phyloP scores from a whole-genome alignment of 768 basidiomycete species.

The Chlorophyllum brunneum region DNA sequence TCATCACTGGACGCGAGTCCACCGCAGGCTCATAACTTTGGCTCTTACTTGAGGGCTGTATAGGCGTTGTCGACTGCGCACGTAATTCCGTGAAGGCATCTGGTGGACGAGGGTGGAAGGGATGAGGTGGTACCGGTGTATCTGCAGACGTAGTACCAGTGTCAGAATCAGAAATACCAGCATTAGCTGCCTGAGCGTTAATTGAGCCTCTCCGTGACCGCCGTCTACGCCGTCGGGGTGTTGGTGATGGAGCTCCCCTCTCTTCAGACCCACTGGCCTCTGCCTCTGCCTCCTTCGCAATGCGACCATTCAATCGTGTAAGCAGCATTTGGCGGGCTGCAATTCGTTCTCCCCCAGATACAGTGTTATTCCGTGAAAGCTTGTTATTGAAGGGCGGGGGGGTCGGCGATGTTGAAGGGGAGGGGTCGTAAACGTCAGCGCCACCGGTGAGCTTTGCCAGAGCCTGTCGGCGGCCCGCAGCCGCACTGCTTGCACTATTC shows the following conservation, averaged over 20 bases:
- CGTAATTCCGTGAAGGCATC: conserved; percentile 36
- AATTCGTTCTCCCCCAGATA: conserved; percentile 75
- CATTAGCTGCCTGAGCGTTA: conserved; percentile 33
- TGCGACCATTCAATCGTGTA: conserved; percentile 54
- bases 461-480: conserved; percentile 64
- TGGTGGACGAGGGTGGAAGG: conserved; percentile 43
- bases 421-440: conserved; percentile 58
- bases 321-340: conserved; percentile 70
- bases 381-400: conserved; percentile 37
- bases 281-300: conserved; percentile 57
- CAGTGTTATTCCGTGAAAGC: conserved; percentile 72
- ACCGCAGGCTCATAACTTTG: conserved; percentile 26
- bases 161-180: conserved; percentile 51
- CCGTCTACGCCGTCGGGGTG: conserved; percentile 53
- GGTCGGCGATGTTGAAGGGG: conserved; percentile 52
- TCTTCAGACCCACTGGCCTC: conserved; percentile 64
- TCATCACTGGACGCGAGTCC: conserved; percentile 18
- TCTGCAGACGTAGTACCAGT: conserved; percentile 48
- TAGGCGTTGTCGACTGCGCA: conserved; percentile 40
- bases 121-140: conserved; percentile 55
- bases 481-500: conserved; percentile 82
- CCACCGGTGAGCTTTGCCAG: conserved; percentile 85
- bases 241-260: conserved; percentile 37
- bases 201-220: conserved; percentile 47
- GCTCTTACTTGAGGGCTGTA: conserved; percentile 29